A percentile compares a stretch with the other conserved stretches of the same genome.
Evolutionary conservation across 805 yeast genomes (phyloP).

Genomic region (Saturnispora sanitii): DNA sequence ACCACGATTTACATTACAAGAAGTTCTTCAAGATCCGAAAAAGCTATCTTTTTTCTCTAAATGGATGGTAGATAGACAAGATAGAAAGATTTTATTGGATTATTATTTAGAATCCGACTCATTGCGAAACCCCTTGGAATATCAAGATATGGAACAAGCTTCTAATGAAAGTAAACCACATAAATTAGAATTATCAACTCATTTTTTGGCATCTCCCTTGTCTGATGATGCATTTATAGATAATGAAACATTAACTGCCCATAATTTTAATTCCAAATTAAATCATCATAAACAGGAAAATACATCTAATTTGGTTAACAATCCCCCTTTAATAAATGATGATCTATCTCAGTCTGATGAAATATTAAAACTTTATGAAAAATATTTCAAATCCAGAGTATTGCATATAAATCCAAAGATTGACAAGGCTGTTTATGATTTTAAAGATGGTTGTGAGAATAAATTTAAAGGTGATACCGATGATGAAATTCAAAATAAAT

Average conservation of each 20-base stretch:
- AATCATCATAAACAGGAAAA: background rate
- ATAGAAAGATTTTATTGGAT: conserved; percentile 38
- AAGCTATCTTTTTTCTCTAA: conserved; percentile 38
- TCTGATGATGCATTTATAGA: background rate
- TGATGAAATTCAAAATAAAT: background rate
- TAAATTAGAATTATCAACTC: conserved; percentile 11
- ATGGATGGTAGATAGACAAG: conserved; percentile 42
- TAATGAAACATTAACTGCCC: background rate
- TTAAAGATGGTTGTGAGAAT: conserved; percentile 15
- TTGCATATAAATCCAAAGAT: conserved; percentile 23
- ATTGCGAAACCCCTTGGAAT: conserved; percentile 62
- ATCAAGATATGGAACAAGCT: conserved; percentile 8
- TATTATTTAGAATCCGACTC: conserved; percentile 61
- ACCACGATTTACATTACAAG: conserved; percentile 6
- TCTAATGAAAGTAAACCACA: background rate
- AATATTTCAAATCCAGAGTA: conserved; percentile 29
- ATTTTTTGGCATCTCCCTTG: background rate
- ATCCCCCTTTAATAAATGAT: conserved; percentile 15
- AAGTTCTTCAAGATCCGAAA: conserved; percentile 5
- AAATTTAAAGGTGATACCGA: background rate
- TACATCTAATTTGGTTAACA: conserved; percentile 11
- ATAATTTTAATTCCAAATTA: background rate
- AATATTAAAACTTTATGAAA: conserved; percentile 37
- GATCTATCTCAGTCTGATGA: conserved; percentile 41
- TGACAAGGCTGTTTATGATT: conserved; percentile 30